These are phyloP conservation scores for Saccharomyces eubayanus DNA, from an alignment of 805 yeast genomes.

Conservation along the genomic window DNA sequence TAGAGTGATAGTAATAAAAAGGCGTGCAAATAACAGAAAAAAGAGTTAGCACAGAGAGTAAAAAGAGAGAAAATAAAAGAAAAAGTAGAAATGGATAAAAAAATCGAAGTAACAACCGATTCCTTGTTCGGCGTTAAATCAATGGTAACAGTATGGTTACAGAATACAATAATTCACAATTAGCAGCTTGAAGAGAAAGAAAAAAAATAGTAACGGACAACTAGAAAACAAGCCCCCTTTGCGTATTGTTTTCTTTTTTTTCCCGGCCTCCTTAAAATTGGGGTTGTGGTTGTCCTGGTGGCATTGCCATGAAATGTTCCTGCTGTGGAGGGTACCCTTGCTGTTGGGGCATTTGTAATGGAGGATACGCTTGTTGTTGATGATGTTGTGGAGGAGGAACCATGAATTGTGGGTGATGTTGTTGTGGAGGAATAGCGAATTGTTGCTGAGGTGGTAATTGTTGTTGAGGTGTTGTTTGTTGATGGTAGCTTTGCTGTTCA, in stretches of 20 bases:
- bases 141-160: not conserved
- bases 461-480: slow-evolving; percentile 12
- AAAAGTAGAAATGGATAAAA: not conserved
- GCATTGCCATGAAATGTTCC: slow-evolving; percentile 10
- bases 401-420: slow-evolving; percentile 1
- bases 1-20: not conserved
- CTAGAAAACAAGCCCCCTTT: not conserved
- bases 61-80: not conserved
- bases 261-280: slow-evolving; percentile 1
- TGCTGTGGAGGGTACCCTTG: slow-evolving; percentile 22
- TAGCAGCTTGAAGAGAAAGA: not conserved
- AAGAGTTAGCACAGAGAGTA: not conserved
- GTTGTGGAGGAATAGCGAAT: slow-evolving; percentile 2
- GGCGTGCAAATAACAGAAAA: not conserved
- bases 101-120: not conserved
- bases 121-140: not conserved
- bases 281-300: slow-evolving; percentile 8
- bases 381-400: slow-evolving; percentile 17
- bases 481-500: slow-evolving; percentile 31
- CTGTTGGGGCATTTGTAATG: slow-evolving; percentile 21
- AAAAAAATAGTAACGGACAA: not conserved
- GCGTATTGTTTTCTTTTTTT: not conserved
- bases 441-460: slow-evolving; percentile 22
- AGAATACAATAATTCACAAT: slow-evolving; percentile 1
- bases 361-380: slow-evolving; percentile 28